Percentiles rank a stretch among this genome's conserved stretches.
phyloP scores from a whole-genome alignment of 1,284 basidiomycete species.

The Sutorius eximius region DNA sequence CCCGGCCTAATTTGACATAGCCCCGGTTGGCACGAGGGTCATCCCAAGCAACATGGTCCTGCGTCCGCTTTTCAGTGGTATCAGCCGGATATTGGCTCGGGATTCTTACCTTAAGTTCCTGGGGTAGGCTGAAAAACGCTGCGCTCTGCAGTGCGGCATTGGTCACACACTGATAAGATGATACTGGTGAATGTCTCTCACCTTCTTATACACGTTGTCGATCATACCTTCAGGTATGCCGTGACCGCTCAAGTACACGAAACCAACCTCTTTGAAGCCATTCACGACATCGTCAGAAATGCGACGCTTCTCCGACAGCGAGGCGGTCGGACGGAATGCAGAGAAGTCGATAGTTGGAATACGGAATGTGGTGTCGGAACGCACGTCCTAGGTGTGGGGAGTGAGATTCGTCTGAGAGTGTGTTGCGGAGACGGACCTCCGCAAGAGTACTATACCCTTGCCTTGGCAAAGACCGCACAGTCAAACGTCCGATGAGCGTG shows the following conservation, averaged over 20 bases:
- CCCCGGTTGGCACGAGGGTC: slow-evolving; percentile 83
- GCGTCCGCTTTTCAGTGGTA: slow-evolving; percentile 2
- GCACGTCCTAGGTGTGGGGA: slow-evolving; percentile 21
- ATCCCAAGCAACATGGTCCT: slow-evolving; percentile 70
- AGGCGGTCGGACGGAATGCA: slow-evolving; percentile 55
- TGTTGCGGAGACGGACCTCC: slow-evolving; percentile 18
- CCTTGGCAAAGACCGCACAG: slow-evolving; percentile 2
- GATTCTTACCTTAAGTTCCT: slow-evolving; percentile 55
- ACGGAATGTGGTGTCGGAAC: slow-evolving; percentile 38
- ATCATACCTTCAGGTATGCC: slow-evolving; percentile 58
- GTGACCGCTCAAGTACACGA: slow-evolving; percentile 71
- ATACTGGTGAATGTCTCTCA: slow-evolving; percentile 22
- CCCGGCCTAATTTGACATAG: slow-evolving; percentile 77
- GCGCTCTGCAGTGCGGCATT: slow-evolving; percentile 49
- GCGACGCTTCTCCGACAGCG: slow-evolving; percentile 54
- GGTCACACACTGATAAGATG: background rate
- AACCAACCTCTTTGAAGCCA: slow-evolving; percentile 77
- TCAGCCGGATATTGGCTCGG: background rate
- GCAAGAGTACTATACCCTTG: slow-evolving; percentile 25
- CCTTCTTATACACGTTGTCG: slow-evolving; percentile 62
- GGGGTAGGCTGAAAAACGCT: slow-evolving; percentile 70
- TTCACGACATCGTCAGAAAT: slow-evolving; percentile 71
- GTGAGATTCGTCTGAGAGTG: slow-evolving; percentile 1
- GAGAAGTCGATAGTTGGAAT: slow-evolving; percentile 81
- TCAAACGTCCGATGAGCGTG: slow-evolving; percentile 6